A percentile compares a stretch with the other conserved stretches of the same genome.
Evolutionary conservation across 768 basidiomycete genomes (phyloP).

Genomic region (Myochromella boudieri): DNA sequence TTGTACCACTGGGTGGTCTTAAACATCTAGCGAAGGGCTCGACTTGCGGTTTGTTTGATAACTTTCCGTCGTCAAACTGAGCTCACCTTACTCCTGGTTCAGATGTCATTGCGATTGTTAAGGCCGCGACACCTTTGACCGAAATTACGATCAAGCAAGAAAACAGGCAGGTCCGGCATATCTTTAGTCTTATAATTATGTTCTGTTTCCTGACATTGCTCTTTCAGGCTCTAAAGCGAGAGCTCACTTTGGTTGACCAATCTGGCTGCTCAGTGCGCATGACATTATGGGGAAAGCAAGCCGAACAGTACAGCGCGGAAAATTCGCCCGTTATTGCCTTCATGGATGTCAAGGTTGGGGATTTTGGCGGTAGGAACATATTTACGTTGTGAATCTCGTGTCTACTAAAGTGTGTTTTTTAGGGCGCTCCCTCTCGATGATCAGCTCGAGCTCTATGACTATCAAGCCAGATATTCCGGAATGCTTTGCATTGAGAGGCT

Average conservation of each 20-base stretch:
- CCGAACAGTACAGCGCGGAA: constrained; percentile 68
- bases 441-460: constrained; percentile 77
- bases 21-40: constrained; percentile 71
- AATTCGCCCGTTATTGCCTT: constrained; percentile 81
- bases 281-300: constrained; percentile 96
- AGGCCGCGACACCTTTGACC: constrained; percentile 65
- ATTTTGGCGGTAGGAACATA: constrained; percentile 68
- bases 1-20: constrained; percentile 64
- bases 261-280: constrained; percentile 76
- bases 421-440: constrained; percentile 86
- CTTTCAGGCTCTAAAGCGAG: constrained; percentile 84
- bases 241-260: constrained; percentile 84
- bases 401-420: constrained; percentile 11
- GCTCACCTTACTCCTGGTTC: too few species aligned
- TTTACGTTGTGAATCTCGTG: background rate
- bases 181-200: background rate
- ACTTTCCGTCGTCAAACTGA: too few species aligned
- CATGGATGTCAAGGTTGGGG: constrained; percentile 91
- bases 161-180: constrained; percentile 55
- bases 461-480: constrained; percentile 89
- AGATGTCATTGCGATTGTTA: constrained; percentile 91
- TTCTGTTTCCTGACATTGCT: constrained; percentile 2
- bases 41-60: constrained; percentile 69
- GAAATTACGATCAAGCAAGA: constrained; percentile 78
- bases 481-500: constrained; percentile 82